Evolutionary conservation across 352 stramenopile species (phyloP).

Genomic region (Phytophthora tentaculata): DNA sequence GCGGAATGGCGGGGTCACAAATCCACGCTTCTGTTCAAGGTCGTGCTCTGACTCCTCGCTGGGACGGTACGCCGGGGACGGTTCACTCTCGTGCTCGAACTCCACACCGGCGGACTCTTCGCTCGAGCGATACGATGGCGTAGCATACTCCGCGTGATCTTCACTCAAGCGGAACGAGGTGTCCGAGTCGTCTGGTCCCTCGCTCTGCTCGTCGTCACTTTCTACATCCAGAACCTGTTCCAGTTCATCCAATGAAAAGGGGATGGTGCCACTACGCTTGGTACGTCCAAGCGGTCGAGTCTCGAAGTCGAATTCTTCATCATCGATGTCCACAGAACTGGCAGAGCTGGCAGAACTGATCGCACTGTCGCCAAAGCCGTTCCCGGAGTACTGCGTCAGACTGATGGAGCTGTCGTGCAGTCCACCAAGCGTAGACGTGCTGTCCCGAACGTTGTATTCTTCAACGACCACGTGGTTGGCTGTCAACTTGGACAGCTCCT

Average conservation of each 20-base stretch:
- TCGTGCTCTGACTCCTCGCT: constrained; percentile 13
- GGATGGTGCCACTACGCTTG: constrained; percentile 63
- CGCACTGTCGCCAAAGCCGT: constrained; percentile 27
- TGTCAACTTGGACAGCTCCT: constrained; percentile 56
- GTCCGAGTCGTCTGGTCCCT: constrained; percentile 25
- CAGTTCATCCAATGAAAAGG: constrained; percentile 45
- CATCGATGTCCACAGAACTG: constrained; percentile 39
- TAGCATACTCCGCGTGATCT: constrained; percentile 29
- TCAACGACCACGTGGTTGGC: constrained; percentile 43
- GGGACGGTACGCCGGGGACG: background rate
- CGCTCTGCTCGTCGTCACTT: constrained; percentile 27
- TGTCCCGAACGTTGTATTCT: constrained; percentile 50
- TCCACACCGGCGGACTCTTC: constrained; percentile 20
- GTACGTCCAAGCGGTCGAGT: constrained; percentile 38
- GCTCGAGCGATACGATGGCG: constrained; percentile 19
- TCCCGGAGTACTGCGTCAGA: constrained; percentile 29
- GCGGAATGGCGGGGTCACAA: constrained; percentile 6
- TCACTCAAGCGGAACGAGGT: constrained; percentile 33
- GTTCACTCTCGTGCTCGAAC: constrained; percentile 1
- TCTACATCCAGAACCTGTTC: constrained; percentile 29
- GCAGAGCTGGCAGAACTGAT: constrained; percentile 26
- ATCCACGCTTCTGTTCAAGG: constrained; percentile 5
- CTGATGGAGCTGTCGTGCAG: constrained; percentile 51
- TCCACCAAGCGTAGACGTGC: constrained; percentile 48
- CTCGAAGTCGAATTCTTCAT: constrained; percentile 51